Conservation (phyloP, 345 rosid species). For the Boechera divaricarpa region DNA sequence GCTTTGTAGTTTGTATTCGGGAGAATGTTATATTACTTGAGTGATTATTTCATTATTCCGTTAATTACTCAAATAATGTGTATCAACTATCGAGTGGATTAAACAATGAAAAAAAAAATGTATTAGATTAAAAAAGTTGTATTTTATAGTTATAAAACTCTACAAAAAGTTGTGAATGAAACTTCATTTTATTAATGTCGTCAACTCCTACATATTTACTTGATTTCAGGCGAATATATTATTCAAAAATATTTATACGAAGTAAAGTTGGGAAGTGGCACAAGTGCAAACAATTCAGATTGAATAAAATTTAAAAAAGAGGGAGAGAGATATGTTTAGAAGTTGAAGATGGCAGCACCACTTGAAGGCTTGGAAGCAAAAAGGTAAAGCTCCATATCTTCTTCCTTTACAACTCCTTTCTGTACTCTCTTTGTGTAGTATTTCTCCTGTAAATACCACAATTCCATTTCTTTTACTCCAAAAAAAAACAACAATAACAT, state of each 20-base stretch:
- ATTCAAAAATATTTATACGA: conserved; percentile 11
- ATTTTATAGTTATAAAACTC: too few species aligned
- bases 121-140: too few species aligned
- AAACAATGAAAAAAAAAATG: too few species aligned
- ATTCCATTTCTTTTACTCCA: neutral
- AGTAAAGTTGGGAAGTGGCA: neutral
- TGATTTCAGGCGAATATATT: conserved; percentile 1
- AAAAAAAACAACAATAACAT: neutral
- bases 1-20: too few species aligned
- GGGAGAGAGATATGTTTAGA: conserved; percentile 42
- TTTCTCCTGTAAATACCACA: conserved; percentile 58
- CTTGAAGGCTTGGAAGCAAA: conserved; percentile 99
- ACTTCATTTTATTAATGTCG: too few species aligned
- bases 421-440: conserved; percentile 82
- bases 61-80: too few species aligned
- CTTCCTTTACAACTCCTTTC: conserved; percentile 66
- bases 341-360: conserved; percentile 92
- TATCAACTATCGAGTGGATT: too few species aligned
- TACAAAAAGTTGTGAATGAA: too few species aligned
- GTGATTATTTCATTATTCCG: too few species aligned
- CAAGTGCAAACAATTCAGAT: conserved; percentile 15
- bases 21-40: too few species aligned
- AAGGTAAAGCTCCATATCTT: conserved; percentile 80
- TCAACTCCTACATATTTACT: neutral
- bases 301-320: neutral